phyloP scores from a whole-genome alignment of 1,284 basidiomycete species.

The Porodaedalea pini region DNA sequence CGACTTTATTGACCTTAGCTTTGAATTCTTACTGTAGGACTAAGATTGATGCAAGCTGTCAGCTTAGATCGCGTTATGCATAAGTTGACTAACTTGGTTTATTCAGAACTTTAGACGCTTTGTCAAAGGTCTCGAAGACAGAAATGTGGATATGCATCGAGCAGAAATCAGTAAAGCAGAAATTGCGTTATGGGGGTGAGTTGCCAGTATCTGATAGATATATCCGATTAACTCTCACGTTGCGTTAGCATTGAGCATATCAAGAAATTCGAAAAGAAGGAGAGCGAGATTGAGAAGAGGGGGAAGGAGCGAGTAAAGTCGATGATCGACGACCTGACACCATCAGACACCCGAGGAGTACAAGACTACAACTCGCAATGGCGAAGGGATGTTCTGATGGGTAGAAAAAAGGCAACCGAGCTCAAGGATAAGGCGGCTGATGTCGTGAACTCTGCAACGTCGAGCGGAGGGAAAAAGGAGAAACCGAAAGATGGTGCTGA shows the following conservation, averaged over 20 bases:
- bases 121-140: constrained; percentile 49
- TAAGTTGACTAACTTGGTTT: background rate
- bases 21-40: constrained; percentile 26
- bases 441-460: background rate
- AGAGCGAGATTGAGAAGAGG: constrained; percentile 28
- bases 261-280: constrained; percentile 41
- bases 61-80: constrained; percentile 30
- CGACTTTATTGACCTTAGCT: background rate
- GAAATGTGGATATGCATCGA: constrained; percentile 60
- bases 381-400: constrained; percentile 25
- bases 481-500: background rate
- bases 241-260: constrained; percentile 49
- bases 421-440: background rate
- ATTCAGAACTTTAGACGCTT: constrained; percentile 64
- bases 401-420: constrained; percentile 16
- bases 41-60: constrained; percentile 43
- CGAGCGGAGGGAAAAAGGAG: too few relatives aligned
- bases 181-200: constrained; percentile 52
- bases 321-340: background rate
- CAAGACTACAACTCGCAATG: constrained; percentile 4
- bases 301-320: constrained; percentile 28
- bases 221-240: constrained; percentile 2
- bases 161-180: constrained; percentile 61
- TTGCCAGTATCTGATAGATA: constrained; percentile 1
- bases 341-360: background rate